Evolutionary conservation across 2,329 filamentous ascomycete genomes (phyloP).

Genomic region (Pyrenophora graminea): DNA sequence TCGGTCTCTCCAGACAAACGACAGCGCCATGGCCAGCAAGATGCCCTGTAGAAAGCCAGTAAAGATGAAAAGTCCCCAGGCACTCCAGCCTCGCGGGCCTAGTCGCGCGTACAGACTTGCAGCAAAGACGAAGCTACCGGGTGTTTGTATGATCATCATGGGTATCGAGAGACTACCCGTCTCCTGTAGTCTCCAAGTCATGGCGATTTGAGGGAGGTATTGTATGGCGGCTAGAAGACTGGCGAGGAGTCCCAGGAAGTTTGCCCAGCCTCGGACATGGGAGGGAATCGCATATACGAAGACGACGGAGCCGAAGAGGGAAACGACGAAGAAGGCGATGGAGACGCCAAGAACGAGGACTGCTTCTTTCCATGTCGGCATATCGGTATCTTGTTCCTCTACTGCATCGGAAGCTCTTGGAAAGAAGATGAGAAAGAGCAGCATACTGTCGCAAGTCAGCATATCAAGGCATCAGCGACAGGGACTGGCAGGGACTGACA

Average conservation of each 20-base stretch:
- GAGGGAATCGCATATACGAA: slow-evolving; percentile 67
- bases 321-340: slow-evolving; percentile 73
- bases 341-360: slow-evolving; percentile 73
- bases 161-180: slow-evolving; percentile 91
- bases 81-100: slow-evolving; percentile 86
- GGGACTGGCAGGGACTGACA: slow-evolving; percentile 59
- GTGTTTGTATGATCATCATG: slow-evolving; percentile 98
- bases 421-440: slow-evolving; percentile 95
- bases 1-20: slow-evolving; percentile 65
- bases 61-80: slow-evolving; percentile 88
- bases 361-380: slow-evolving; percentile 73
- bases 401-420: slow-evolving; percentile 46
- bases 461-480: not conserved
- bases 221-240: slow-evolving; percentile 81
- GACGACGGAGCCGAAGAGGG: slow-evolving; percentile 66
- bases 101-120: slow-evolving; percentile 79
- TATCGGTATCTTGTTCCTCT: slow-evolving; percentile 33
- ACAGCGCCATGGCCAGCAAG: slow-evolving; percentile 77
- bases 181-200: slow-evolving; percentile 81
- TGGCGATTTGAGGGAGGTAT: slow-evolving; percentile 94
- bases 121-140: slow-evolving; percentile 88
- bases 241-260: slow-evolving; percentile 78
- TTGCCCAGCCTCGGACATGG: slow-evolving; percentile 77
- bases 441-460: slow-evolving; percentile 62
- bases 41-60: slow-evolving; percentile 84